Evolutionary conservation across 768 basidiomycete genomes (phyloP), one percentile per base, ranked within the genome.

Genomic region (Pulveroboletus sp.): DNA sequence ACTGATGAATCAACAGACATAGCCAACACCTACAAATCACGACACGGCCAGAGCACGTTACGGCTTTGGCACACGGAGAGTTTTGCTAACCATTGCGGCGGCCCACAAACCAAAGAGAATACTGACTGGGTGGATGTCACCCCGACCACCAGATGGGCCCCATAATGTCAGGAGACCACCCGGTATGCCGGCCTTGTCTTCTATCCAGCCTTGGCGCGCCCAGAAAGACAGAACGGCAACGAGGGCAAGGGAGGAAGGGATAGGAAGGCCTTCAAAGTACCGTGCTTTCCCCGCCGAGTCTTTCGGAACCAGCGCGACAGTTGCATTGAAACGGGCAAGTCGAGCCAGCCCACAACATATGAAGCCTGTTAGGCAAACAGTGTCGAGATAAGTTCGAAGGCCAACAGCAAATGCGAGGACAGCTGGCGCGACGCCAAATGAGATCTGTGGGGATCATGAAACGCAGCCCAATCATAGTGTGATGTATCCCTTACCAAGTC

Each of bases 251-350:
- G 89, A 89, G 0, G 90, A 89, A 2, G 96, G 96, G 53, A 99
- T 98, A 24, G 96, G 96, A 18, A 99, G 80, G 6, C 96, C 96
- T 71, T 98, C 96, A 66, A 98, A 99, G 74, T 94, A 98, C 61
- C 85, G 85, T 14, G 89, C 77, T 67, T 97, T 98, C 50, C 96
- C 95, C 28, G 76, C 77, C 7, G 68, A 71, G 64, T 93, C 89
- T 68, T 93, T 94, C 2, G 95, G 95, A 24, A 96, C 78, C 38
- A 92, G 74, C 3, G 96, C 96, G 50, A 96, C 95, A 0, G 96
- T 99, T 8, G 95, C 96, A 69, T 99, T 99, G 79, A 97, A 99
- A 37, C 96, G 85, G 9, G 96, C 96, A 31, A 99, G 85, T 43
- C 96, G 86, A 17, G 96, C 96, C 46, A 99, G 82, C 32, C 96